Conservation (phyloP, 768 basidiomycete species). For the Phlegmacium glaucopus region DNA sequence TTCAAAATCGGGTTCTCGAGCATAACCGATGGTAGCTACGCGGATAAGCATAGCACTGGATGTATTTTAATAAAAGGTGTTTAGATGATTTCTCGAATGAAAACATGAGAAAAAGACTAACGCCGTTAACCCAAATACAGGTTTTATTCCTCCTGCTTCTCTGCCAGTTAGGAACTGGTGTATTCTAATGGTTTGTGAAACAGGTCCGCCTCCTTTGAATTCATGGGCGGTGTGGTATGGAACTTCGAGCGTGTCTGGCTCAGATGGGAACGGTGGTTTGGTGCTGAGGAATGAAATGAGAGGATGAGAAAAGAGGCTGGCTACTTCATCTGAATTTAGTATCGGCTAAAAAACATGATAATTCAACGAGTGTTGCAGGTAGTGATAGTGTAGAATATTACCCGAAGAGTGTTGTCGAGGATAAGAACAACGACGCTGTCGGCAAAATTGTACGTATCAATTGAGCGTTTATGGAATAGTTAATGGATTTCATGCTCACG, state of each 20-base stretch:
- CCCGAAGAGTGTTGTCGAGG: conserved; percentile 71
- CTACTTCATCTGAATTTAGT: conserved; percentile 76
- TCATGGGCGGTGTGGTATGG: conserved; percentile 69
- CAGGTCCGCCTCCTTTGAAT: conserved; percentile 38
- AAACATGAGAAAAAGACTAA: conserved; percentile 35
- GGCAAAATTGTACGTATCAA: neutral
- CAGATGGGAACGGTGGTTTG: conserved; percentile 52
- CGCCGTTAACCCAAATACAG: conserved; percentile 88
- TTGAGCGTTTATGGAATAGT: too few species aligned
- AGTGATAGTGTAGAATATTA: conserved; percentile 23
- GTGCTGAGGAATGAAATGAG: conserved; percentile 67
- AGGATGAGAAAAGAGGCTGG: conserved; percentile 83
- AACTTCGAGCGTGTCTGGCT: conserved; percentile 51
- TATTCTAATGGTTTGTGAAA: conserved; percentile 44
- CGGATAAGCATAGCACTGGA: conserved; percentile 43
- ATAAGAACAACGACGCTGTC: conserved; percentile 81
- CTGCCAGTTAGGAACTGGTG: conserved; percentile 86
- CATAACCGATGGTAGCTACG: conserved; percentile 43
- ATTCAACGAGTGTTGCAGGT: neutral
- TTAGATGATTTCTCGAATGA: neutral
- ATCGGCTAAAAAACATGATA: conserved; percentile 53
- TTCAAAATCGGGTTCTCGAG: conserved; percentile 42
- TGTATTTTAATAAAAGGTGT: neutral
- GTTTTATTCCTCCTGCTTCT: conserved; percentile 81
- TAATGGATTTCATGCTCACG: conserved; percentile 46